phyloP scores from a whole-genome alignment of 108 stramenopile species.

The Cyclotella atomus region DNA sequence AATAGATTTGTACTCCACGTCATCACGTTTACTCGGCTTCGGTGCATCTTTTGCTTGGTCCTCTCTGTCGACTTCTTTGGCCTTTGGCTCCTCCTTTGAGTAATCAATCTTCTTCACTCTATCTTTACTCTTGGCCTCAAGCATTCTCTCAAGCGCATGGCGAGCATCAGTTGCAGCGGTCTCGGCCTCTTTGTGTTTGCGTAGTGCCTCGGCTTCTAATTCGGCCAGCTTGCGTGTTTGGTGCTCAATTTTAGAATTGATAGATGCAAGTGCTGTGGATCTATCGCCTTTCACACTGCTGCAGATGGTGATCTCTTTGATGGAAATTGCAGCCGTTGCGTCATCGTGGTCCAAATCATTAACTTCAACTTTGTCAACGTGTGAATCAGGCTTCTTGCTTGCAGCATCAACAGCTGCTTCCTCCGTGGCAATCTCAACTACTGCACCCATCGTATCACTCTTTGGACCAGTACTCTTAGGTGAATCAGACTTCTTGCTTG shows the following conservation, averaged over 20 bases:
- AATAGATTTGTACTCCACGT: not conserved
- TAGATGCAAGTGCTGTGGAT: constrained; percentile 3
- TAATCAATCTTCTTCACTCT: not conserved
- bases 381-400: too few relatives aligned
- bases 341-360: too few relatives aligned
- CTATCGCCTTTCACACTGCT: too few relatives aligned
- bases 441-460: too few relatives aligned
- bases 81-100: not conserved
- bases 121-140: constrained; percentile 9
- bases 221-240: constrained; percentile 14
- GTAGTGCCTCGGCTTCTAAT: constrained; percentile 33
- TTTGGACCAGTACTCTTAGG: too few relatives aligned
- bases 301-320: too few relatives aligned
- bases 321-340: not conserved
- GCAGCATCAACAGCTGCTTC: too few relatives aligned
- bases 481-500: too few relatives aligned
- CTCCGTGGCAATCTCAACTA: too few relatives aligned
- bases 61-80: not conserved
- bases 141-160: constrained; percentile 27
- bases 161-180: constrained; percentile 27
- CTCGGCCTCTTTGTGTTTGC: constrained; percentile 37
- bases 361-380: too few relatives aligned
- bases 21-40: too few relatives aligned
- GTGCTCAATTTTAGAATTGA: constrained; percentile 1
- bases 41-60: not conserved